These are phyloP conservation scores for Colletotrichum sp. DNA, from an alignment of 2,329 filamentous ascomycete species.

Conservation along the genomic window DNA sequence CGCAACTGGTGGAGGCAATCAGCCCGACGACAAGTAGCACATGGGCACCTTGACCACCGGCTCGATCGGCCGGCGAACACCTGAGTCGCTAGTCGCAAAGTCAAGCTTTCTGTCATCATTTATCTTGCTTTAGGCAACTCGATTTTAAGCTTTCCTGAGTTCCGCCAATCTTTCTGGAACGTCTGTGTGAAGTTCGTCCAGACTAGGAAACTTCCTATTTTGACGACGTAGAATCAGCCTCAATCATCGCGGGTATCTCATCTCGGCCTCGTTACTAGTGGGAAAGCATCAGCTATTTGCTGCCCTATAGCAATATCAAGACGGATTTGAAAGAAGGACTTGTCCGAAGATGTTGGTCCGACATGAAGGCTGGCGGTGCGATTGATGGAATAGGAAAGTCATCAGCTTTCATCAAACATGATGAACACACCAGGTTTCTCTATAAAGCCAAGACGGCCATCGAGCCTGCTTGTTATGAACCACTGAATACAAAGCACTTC, in stretches of 20 bases:
- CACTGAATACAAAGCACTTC: neutral
- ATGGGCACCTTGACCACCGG: neutral
- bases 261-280: neutral
- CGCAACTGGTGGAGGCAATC: neutral
- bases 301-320: neutral
- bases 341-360: neutral
- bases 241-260: neutral
- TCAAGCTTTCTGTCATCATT: neutral
- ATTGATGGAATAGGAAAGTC: neutral
- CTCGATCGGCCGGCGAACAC: neutral
- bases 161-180: neutral
- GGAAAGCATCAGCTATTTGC: neutral
- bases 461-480: neutral
- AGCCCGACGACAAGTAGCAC: neutral
- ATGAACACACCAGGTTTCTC: neutral
- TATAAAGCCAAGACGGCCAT: neutral
- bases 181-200: neutral
- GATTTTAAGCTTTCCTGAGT: neutral
- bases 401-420: neutral
- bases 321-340: neutral
- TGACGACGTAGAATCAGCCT: neutral
- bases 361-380: neutral
- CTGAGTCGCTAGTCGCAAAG: neutral
- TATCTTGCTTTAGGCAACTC: neutral
- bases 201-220: neutral